A percentile compares a stretch with the other conserved stretches of the same genome.
phyloP scores from a whole-genome alignment of 2,329 filamentous ascomycete genomes.

The Penicillium sp. region DNA sequence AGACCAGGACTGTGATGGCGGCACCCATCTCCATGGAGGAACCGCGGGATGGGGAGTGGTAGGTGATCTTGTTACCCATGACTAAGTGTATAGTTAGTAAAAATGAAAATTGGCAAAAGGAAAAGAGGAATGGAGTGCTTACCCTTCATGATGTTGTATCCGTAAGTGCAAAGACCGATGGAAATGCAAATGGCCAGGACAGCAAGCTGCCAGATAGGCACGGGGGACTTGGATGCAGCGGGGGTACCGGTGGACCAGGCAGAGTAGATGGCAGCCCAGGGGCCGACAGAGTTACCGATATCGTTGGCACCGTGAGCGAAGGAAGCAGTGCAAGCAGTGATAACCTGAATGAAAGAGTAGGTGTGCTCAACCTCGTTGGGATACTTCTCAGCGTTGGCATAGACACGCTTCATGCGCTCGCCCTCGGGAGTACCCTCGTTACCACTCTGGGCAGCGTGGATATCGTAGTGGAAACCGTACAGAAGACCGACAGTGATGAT shows the following conservation, averaged over 20 bases:
- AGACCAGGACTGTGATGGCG: constrained; percentile 72
- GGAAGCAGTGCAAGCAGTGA: constrained; percentile 53
- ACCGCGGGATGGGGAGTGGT: constrained; percentile 59
- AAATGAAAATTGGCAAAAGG: background rate
- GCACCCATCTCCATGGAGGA: constrained; percentile 80
- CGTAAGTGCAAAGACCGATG: constrained; percentile 69
- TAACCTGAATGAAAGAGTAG: constrained; percentile 55
- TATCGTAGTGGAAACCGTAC: constrained; percentile 80
- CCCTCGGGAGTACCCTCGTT: constrained; percentile 71
- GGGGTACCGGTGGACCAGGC: constrained; percentile 66
- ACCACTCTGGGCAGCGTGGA: constrained; percentile 72
- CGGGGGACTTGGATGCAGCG: constrained; percentile 61
- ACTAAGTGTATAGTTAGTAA: constrained; percentile 47
- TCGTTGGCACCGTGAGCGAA: constrained; percentile 72
- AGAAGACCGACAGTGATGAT: constrained; percentile 62
- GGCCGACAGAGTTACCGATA: constrained; percentile 68
- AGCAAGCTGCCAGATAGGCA: constrained; percentile 75
- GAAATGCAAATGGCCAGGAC: constrained; percentile 65
- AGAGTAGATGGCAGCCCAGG: constrained; percentile 69
- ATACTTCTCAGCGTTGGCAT: constrained; percentile 64
- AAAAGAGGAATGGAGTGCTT: constrained; percentile 28
- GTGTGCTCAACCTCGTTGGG: constrained; percentile 68
- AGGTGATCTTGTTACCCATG: constrained; percentile 80
- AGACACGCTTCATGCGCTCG: constrained; percentile 67
- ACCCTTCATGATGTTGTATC: constrained; percentile 84